Conservation (phyloP, 306 rosid species). For the Lotus japonicus region DNA sequence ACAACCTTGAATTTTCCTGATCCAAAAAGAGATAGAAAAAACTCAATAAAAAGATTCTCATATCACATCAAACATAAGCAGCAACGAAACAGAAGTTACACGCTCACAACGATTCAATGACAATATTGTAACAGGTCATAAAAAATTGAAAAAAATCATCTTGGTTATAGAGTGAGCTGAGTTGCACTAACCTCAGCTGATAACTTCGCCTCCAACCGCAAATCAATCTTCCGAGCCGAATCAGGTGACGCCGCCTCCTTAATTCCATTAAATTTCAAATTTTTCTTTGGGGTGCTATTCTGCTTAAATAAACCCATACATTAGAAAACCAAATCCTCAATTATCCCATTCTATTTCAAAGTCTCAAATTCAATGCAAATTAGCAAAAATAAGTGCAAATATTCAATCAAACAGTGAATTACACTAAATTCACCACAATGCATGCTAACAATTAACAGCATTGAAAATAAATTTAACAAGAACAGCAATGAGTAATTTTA, state of each 20-base stretch:
- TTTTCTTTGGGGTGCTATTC: slow-evolving; percentile 55
- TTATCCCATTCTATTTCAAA: neutral
- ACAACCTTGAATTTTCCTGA: slow-evolving; percentile 72
- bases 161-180: neutral
- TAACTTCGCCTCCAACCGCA: slow-evolving; percentile 67
- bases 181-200: slow-evolving; percentile 53
- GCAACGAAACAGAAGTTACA: neutral
- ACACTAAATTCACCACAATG: neutral
- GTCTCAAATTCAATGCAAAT: slow-evolving; percentile 3
- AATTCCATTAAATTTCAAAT: slow-evolving; percentile 1
- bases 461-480: neutral
- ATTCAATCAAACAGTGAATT: neutral
- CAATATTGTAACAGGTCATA: no score
- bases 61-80: neutral
- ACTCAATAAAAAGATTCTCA: slow-evolving; percentile 9
- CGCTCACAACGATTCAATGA: no score
- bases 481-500: neutral
- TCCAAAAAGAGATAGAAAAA: neutral
- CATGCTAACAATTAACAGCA: neutral
- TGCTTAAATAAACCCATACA: slow-evolving; percentile 10
- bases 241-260: neutral
- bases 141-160: no score
- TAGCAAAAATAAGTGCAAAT: neutral
- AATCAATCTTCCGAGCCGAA: slow-evolving; percentile 19
- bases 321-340: neutral